Evolutionary conservation across 2,329 filamentous ascomycete species (phyloP), one percentile per base, ranked within the genome.

Genomic region (Fusarium papillatum): DNA sequence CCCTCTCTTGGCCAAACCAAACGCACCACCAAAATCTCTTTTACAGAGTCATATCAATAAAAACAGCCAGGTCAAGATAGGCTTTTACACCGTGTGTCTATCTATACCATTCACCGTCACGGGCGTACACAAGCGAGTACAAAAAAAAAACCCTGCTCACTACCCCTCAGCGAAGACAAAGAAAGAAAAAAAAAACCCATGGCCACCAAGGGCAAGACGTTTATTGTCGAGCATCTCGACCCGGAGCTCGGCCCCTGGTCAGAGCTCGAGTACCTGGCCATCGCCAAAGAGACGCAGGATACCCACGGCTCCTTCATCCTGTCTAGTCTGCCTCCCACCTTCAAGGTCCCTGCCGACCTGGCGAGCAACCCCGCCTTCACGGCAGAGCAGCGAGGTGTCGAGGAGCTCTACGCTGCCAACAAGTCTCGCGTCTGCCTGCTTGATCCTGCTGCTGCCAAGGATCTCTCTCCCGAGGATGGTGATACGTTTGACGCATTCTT

Each of bases 221-320:
- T 97, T 86, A 94, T 98, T 80, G 96, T 98, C 79, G 96, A 98
- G 88, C 96, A 99, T 85, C 92, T 99, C 76, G 97, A 99, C 86
- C 93, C 95, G 48, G 97, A 99, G 85, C 90, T 99, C 36, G 97
- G 97, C 39, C 91, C 92, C 48, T 99, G 97, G 97, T 98, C 97
- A 29, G 92, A 95, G 75, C 91, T 98, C 65, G 97, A 99, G 87
- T 99, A 99, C 86, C 87, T 92, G 67, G 91, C 94, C 81, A 98
- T 99, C 82, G 95, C 95, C 64, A 88, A 90, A 72, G 97, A 99
- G 87, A 95, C 94, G 64, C 87, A 91, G 74, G 89, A 89, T 29
- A 86, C 91, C 5, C 90, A 90, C 39, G 91, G 92, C 67, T 88
- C 88, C 64, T 98, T 98, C 83, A 91, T 95, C 77, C 90, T 98